A percentile compares a stretch with the other conserved stretches of the same genome.
These are phyloP conservation scores for Citrus hindsii DNA, from an alignment of 345 rosid species.

Conservation along the genomic window DNA sequence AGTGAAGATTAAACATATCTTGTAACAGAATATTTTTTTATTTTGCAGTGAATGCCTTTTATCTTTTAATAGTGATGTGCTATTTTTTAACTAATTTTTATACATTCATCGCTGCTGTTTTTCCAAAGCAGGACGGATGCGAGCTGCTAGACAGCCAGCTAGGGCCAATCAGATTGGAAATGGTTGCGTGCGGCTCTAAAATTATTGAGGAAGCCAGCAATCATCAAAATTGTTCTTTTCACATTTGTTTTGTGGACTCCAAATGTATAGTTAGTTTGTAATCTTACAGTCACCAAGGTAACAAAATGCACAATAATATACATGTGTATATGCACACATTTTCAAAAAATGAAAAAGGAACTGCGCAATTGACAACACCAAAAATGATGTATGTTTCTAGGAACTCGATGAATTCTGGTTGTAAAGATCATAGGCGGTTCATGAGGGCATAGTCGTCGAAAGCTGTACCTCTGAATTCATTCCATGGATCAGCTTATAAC, in stretches of 20 bases:
- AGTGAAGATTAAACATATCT: neutral
- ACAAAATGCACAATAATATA: neutral
- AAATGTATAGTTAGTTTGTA: neutral
- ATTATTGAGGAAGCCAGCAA: neutral
- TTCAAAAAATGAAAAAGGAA: neutral
- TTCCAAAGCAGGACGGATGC: neutral
- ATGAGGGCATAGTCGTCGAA: neutral
- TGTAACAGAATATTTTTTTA: too few relatives aligned
- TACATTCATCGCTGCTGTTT: too few relatives aligned
- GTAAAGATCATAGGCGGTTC: constrained; percentile 4
- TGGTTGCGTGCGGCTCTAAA: neutral
- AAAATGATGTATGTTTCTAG: neutral
- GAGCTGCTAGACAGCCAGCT: neutral
- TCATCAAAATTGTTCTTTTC: neutral
- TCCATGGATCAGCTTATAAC: neutral
- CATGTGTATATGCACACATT: neutral
- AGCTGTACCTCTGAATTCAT: neutral
- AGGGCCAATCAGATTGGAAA: neutral
- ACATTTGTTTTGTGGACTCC: neutral
- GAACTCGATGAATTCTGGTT: neutral
- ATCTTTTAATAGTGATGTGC: too few relatives aligned
- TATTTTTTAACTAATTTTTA: too few relatives aligned
- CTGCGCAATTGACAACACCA: neutral
- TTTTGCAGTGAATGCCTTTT: fast-evolving
- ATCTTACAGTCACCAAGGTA: neutral